Conservation (phyloP, 23 red algal genomes). For the Cyanidioschyzon merolae region DNA sequence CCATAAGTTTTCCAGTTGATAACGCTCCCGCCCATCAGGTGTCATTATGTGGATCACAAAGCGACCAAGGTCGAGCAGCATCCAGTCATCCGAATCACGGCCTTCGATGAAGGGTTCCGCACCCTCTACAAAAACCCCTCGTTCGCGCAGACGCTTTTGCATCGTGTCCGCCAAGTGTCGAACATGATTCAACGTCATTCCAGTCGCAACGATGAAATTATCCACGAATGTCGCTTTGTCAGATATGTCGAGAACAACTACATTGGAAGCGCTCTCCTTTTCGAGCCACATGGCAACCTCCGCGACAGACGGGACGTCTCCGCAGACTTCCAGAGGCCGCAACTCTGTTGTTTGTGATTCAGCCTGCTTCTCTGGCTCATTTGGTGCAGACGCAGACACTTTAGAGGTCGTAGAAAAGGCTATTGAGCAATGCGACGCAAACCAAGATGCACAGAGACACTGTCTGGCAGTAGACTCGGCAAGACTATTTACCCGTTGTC, state of each 20-base stretch:
- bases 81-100: slow-evolving; percentile 21
- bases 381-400: no score
- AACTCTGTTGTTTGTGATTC: no score
- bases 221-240: slow-evolving; percentile 36
- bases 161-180: slow-evolving; percentile 30
- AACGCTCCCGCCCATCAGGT: slow-evolving; percentile 7
- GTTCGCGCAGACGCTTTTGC: slow-evolving; percentile 7
- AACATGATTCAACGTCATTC: slow-evolving; percentile 15
- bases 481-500: no score
- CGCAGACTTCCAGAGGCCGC: neutral
- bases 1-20: slow-evolving; percentile 40
- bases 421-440: no score
- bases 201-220: slow-evolving; percentile 25
- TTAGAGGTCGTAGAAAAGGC: no score
- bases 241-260: slow-evolving; percentile 22
- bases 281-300: slow-evolving; percentile 3
- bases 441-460: no score
- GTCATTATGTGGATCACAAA: slow-evolving; percentile 52
- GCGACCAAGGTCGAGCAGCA: slow-evolving; percentile 36
- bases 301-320: neutral
- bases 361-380: no score
- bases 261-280: slow-evolving; percentile 1
- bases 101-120: slow-evolving; percentile 26
- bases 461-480: no score
- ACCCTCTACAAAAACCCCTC: slow-evolving; percentile 16